Conservation (phyloP, 2,329 filamentous ascomycete genomes). For the Talaromyces atroroseus region DNA sequence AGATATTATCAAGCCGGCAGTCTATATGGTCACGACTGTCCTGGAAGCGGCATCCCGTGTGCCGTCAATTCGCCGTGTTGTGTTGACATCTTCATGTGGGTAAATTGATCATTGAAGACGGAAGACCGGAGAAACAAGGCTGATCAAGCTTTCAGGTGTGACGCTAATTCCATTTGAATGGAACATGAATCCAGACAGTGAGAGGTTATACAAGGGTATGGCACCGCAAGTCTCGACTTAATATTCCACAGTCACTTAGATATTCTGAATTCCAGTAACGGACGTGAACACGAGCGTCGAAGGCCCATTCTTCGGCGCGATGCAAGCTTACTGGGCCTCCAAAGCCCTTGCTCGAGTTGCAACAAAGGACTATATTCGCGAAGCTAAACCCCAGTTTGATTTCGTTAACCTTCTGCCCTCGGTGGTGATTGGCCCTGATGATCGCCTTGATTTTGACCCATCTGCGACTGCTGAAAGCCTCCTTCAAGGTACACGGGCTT, state of each 20-base stretch:
- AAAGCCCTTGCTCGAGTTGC: slow-evolving; percentile 24
- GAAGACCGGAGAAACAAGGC: background rate
- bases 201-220: slow-evolving; percentile 13
- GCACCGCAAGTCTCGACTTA: background rate
- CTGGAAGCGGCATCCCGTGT: background rate
- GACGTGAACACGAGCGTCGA: background rate
- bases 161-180: slow-evolving; percentile 20
- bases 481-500: background rate
- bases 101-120: too few relatives aligned
- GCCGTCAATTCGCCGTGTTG: background rate
- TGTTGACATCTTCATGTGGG: slow-evolving; percentile 1
- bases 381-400: background rate
- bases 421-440: slow-evolving; percentile 5
- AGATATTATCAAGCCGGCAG: background rate
- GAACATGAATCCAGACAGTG: slow-evolving; percentile 15
- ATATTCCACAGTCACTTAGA: background rate
- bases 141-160: slow-evolving; percentile 12
- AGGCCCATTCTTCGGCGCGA: slow-evolving; percentile 12
- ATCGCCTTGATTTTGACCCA: background rate
- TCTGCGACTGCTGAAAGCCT: background rate
- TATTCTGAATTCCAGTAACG: background rate
- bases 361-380: slow-evolving; percentile 18
- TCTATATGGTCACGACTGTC: background rate
- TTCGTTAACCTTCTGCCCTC: slow-evolving; percentile 5
- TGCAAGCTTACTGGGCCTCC: slow-evolving; percentile 28